Evolutionary conservation across 2,329 filamentous ascomycete genomes (phyloP), one percentile per base, ranked within the genome.

Genomic region (Penicillium sp.): DNA sequence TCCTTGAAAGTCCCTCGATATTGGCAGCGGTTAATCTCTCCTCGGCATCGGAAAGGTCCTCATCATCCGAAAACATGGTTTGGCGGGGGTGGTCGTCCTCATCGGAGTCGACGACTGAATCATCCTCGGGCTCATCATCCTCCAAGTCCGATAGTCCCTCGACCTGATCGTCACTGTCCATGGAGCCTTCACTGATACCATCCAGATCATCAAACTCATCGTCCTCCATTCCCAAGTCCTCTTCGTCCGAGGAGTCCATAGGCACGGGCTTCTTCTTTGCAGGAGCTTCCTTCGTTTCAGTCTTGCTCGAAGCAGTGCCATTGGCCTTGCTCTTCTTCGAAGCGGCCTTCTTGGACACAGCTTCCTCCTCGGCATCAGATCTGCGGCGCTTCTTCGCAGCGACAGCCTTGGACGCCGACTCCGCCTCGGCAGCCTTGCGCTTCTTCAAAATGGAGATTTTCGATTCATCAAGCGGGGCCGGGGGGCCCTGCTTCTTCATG

Each of bases 21-120:
- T 99, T 99, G 57, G 94, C 94, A 1, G 92, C 92, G 47, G 90
- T 99, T 61, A 99, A 81, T 70, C 86, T 87, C 75, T 96, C 92
- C 74, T 96, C 90, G 5, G 85, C 87, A 64, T 95, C 90, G 1
- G 88, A 92, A 47, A 91, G 87, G 59, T 93, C 89, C 63, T 95
- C 91, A 67, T 97, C 93, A 59, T 97, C 94, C 0, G 94, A 97
- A 79, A 95, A 99, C 79, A 96, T 90, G 59, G 86, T 84, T 65
- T 81, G 81, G 69, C 74, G 80, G 68, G 71, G 74, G 48, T 76
- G 76, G 23, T 73, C 73, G 28, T 85, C 83, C 41, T 84, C 81
- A 58, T 92, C 89, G 12, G 89, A 93, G 68, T 93, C 88, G 64
- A 84, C 81, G 44, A 86, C 82, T 0, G 76, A 79, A 53, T 86